Conservation (phyloP, 371 early-diverging fungal species). For the Synchytrium microbalum region DNA sequence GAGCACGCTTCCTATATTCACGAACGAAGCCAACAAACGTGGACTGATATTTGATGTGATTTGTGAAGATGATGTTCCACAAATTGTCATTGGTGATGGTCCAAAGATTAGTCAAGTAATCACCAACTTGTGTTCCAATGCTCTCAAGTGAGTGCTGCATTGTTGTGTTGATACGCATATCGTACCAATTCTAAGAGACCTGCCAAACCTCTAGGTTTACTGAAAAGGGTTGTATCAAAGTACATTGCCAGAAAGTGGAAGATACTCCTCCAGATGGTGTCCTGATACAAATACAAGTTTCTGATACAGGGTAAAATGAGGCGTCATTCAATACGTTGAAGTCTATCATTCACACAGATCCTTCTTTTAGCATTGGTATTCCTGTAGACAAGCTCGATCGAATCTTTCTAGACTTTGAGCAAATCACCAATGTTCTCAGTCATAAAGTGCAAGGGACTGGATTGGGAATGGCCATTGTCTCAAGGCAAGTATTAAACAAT, state of each 20-base stretch:
- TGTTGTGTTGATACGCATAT: background rate
- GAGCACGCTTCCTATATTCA: background rate
- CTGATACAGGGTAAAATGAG: slow-evolving; percentile 2
- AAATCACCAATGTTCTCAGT: background rate
- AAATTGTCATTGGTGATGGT: slow-evolving; percentile 2
- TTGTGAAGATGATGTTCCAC: background rate
- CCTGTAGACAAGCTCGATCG: background rate
- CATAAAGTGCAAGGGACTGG: background rate
- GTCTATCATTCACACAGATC: too few species aligned
- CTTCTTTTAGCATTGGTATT: background rate
- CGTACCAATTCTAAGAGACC: too few species aligned
- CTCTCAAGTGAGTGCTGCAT: background rate
- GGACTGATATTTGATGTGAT: background rate
- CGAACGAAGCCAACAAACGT: background rate
- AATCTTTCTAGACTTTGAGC: slow-evolving; percentile 2
- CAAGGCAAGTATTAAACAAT: too few species aligned
- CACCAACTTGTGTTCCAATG: slow-evolving; percentile 1
- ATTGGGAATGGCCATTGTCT: slow-evolving; percentile 1
- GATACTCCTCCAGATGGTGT: background rate
- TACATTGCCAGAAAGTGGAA: background rate
- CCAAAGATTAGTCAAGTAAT: background rate
- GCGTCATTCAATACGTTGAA: too few species aligned
- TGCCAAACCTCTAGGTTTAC: too few species aligned
- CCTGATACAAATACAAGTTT: background rate
- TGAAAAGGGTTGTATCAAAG: background rate